A percentile compares a stretch with the other conserved stretches of the same genome.
phyloP scores from a whole-genome alignment of 1,139 yeast species.

The Taphrina pruni region DNA sequence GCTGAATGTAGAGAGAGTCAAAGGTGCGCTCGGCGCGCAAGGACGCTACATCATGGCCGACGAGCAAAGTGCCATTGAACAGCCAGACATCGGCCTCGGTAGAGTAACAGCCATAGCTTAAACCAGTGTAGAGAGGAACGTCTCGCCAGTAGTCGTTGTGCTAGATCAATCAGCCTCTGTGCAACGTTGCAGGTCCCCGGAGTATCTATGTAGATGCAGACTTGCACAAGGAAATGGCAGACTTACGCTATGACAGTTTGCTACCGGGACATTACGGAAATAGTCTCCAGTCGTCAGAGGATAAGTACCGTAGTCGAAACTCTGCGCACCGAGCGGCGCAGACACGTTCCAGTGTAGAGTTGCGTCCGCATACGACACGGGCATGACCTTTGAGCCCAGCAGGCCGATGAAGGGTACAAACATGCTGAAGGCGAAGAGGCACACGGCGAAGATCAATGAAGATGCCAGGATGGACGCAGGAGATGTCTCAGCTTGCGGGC shows the following conservation, averaged over 20 bases:
- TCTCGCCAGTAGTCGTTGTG: slow-evolving; percentile 79
- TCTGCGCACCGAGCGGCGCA: neutral
- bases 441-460: slow-evolving; percentile 1
- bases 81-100: slow-evolving; percentile 78
- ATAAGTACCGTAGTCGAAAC: slow-evolving; percentile 35
- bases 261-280: slow-evolving; percentile 30
- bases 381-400: slow-evolving; percentile 3
- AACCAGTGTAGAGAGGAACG: slow-evolving; percentile 67
- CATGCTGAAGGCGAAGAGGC: slow-evolving; percentile 28
- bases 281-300: slow-evolving; percentile 26
- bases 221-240: neutral
- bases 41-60: slow-evolving; percentile 66
- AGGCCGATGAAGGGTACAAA: slow-evolving; percentile 16
- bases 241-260: slow-evolving; percentile 60
- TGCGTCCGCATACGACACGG: neutral
- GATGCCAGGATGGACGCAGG: slow-evolving; percentile 23
- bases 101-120: slow-evolving; percentile 64
- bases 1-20: slow-evolving; percentile 61
- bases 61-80: slow-evolving; percentile 56
- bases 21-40: slow-evolving; percentile 59
- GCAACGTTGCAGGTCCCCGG: too few relatives aligned
- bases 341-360: slow-evolving; percentile 4
- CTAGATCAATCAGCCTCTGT: neutral
- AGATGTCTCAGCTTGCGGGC: too few relatives aligned
- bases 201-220: too few relatives aligned